Percentiles rank a stretch among this genome's conserved stretches.
Evolutionary conservation across 441 rosid species (phyloP).

Genomic region (Codiaeum variegatum): DNA sequence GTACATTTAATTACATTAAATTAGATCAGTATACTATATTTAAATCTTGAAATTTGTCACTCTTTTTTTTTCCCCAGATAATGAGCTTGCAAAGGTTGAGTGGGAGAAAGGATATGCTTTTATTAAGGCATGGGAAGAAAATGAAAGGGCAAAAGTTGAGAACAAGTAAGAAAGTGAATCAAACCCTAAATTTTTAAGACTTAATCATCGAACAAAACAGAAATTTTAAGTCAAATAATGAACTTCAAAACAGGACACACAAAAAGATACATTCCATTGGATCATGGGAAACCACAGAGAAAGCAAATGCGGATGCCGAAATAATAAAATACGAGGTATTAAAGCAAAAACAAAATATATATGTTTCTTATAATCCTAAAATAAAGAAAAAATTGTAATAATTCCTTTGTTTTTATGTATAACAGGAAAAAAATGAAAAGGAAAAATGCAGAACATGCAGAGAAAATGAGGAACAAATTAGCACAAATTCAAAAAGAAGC

Average conservation of each 20-base stretch:
- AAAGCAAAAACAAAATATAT: neutral
- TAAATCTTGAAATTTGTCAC: neutral
- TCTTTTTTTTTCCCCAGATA: conserved; percentile 29
- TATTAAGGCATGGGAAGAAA: conserved; percentile 61
- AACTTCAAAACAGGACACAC: conserved; percentile 38
- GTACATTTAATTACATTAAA: too few species aligned
- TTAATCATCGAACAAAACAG: neutral
- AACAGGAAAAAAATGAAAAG: conserved; percentile 53
- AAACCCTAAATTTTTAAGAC: neutral
- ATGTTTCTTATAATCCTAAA: neutral
- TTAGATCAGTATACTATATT: too few species aligned
- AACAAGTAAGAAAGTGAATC: conserved; percentile 37
- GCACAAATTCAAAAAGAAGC: conserved; percentile 43
- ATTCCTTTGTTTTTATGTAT: neutral
- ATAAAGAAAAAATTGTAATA: neutral
- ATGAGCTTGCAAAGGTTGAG: conserved; percentile 35
- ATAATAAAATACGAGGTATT: conserved; percentile 46
- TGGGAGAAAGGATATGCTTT: conserved; percentile 46
- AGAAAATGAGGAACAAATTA: conserved; percentile 41
- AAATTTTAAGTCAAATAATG: conserved; percentile 2
- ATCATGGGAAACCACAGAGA: conserved; percentile 51
- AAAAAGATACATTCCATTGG: conserved; percentile 37
- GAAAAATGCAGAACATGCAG: conserved; percentile 50
- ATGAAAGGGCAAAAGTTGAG: conserved; percentile 52
- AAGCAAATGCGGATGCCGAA: conserved; percentile 36